These are phyloP conservation scores for Paracoccidioides brasiliensis DNA, from an alignment of 2,329 filamentous ascomycete species.

Conservation along the genomic window DNA sequence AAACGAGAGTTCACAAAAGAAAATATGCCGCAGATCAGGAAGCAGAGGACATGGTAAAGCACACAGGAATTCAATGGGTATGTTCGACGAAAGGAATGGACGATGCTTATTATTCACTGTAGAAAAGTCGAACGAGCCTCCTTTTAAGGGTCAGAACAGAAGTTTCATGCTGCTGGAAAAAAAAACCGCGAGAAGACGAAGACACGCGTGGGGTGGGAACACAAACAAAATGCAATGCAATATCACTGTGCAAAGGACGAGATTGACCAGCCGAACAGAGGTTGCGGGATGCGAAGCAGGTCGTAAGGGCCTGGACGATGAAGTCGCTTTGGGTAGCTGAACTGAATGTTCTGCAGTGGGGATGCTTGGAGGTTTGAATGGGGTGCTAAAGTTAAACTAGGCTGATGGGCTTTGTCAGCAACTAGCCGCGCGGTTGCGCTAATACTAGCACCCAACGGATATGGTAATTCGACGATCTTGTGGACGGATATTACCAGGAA, in stretches of 20 bases:
- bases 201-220: not conserved
- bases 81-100: not conserved
- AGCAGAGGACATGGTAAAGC: not conserved
- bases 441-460: not conserved
- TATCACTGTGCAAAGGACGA: not conserved
- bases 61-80: not conserved
- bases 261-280: not conserved
- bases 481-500: too few relatives aligned
- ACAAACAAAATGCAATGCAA: not conserved
- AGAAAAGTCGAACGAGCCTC: not conserved
- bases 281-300: not conserved
- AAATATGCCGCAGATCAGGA: slow-evolving; percentile 2
- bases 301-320: not conserved
- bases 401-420: not conserved
- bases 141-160: not conserved
- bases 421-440: not conserved
- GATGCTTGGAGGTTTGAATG: not conserved
- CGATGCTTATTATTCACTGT: not conserved
- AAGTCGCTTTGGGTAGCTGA: not conserved
- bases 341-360: not conserved
- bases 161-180: not conserved
- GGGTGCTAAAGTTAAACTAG: not conserved
- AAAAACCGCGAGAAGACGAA: not conserved
- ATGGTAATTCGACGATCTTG: not conserved
- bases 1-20: slow-evolving; percentile 14